Conservation (phyloP, 192 early-diverging fungal species). For the Pecoramyces ruminantium region DNA sequence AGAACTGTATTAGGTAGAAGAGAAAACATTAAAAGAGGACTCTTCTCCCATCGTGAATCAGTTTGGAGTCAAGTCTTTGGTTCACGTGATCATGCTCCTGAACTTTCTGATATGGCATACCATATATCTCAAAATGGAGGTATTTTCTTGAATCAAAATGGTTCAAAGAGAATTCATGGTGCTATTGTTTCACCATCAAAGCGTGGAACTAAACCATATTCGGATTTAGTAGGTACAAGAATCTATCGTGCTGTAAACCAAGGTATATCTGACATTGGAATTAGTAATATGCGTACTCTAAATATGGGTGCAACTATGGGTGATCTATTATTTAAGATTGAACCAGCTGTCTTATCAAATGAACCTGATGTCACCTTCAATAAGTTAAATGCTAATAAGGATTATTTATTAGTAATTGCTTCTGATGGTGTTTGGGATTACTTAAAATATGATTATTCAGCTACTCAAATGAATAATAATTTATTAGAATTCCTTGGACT, state of each 20-base stretch:
- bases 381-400: constrained; percentile 8
- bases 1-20: constrained; percentile 14
- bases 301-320: constrained; percentile 46
- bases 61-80: constrained; percentile 22
- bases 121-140: constrained; percentile 26
- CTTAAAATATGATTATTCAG: constrained; percentile 7
- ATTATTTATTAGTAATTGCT: constrained; percentile 24
- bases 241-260: constrained; percentile 27
- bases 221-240: constrained; percentile 23
- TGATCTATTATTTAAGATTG: constrained; percentile 40
- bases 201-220: constrained; percentile 14
- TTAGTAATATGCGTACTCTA: constrained; percentile 31
- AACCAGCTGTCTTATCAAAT: constrained; percentile 26
- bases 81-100: constrained; percentile 37
- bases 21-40: background rate
- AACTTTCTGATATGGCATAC: constrained; percentile 31
- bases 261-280: constrained; percentile 24
- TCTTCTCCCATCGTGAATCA: background rate
- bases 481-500: background rate
- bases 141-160: constrained; percentile 27
- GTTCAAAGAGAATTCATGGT: constrained; percentile 14
- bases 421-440: constrained; percentile 50
- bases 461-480: background rate
- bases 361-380: constrained; percentile 31
- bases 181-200: constrained; percentile 4